phyloP scores from a whole-genome alignment of 352 stramenopile species.

The Globisporangium megalacanthum region DNA sequence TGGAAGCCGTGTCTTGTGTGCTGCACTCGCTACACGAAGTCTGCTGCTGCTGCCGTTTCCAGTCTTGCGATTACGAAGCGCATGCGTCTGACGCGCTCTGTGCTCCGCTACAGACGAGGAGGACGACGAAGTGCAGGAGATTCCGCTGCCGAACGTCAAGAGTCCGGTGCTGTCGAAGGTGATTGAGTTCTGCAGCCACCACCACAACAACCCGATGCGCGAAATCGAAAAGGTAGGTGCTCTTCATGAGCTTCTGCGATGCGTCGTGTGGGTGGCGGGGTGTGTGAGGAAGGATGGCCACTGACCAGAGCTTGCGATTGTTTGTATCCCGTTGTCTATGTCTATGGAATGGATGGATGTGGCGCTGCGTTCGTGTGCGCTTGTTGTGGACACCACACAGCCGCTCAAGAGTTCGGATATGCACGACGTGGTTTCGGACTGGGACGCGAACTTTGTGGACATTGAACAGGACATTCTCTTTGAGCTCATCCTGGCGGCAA shows the following conservation, averaged over 20 bases:
- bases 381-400: constrained; percentile 17
- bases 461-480: constrained; percentile 99
- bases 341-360: not conserved
- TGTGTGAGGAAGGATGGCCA: too few relatives aligned
- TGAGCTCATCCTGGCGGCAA: constrained; percentile 99
- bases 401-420: constrained; percentile 98
- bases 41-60: too few relatives aligned
- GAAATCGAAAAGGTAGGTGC: constrained; percentile 97
- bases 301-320: not conserved
- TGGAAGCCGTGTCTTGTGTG: not conserved
- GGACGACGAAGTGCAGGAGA: constrained; percentile 94
- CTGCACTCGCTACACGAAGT: too few relatives aligned
- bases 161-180: constrained; percentile 95
- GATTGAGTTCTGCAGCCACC: constrained; percentile 95
- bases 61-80: too few relatives aligned
- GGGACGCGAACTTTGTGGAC: constrained; percentile 99
- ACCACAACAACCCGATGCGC: constrained; percentile 97
- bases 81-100: not conserved
- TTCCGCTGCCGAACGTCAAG: constrained; percentile 98
- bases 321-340: not conserved
- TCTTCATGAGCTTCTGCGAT: not conserved
- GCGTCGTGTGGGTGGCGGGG: too few relatives aligned
- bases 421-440: constrained; percentile 99
- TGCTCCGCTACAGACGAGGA: constrained; percentile 70
- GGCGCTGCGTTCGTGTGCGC: not conserved